These are phyloP conservation scores for Cercospora zeae-maydis DNA, from an alignment of 2,329 filamentous ascomycete genomes.

Conservation along the genomic window DNA sequence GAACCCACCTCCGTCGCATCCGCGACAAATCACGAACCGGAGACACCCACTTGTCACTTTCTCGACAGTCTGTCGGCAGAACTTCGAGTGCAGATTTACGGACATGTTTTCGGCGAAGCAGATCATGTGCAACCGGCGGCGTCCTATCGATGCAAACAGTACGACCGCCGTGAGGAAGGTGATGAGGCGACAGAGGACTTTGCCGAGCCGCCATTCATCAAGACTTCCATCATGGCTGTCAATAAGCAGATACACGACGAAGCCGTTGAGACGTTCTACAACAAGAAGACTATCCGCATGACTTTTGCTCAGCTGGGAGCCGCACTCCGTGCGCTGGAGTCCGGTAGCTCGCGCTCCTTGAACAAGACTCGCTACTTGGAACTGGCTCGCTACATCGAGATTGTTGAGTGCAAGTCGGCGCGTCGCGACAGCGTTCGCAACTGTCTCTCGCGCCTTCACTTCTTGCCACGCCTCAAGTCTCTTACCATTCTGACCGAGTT, in stretches of 20 bases:
- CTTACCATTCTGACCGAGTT: constrained; percentile 9
- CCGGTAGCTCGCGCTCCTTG: not conserved
- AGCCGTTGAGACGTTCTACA: constrained; percentile 14
- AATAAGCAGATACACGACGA: constrained; percentile 15
- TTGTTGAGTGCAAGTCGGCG: not conserved
- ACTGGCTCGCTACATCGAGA: constrained; percentile 6
- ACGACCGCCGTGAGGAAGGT: not conserved
- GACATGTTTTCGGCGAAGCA: constrained; percentile 5
- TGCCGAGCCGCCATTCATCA: not conserved
- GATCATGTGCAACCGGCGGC: not conserved
- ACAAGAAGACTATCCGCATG: constrained; percentile 4
- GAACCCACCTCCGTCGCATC: not conserved
- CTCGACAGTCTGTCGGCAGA: constrained; percentile 9
- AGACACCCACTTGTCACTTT: not conserved
- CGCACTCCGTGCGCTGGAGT: not conserved
- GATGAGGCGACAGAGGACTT: not conserved
- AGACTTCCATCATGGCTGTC: constrained; percentile 9
- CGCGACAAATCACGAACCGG: not conserved
- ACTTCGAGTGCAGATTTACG: constrained; percentile 6
- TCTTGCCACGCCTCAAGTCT: constrained; percentile 4
- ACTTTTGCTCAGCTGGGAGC: not conserved
- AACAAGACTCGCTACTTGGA: not conserved
- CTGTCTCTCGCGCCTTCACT: not conserved
- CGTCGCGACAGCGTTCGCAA: not conserved
- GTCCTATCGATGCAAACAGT: not conserved